phyloP scores from a whole-genome alignment of 2,329 filamentous ascomycete genomes.

The Aspergillus sp. region DNA sequence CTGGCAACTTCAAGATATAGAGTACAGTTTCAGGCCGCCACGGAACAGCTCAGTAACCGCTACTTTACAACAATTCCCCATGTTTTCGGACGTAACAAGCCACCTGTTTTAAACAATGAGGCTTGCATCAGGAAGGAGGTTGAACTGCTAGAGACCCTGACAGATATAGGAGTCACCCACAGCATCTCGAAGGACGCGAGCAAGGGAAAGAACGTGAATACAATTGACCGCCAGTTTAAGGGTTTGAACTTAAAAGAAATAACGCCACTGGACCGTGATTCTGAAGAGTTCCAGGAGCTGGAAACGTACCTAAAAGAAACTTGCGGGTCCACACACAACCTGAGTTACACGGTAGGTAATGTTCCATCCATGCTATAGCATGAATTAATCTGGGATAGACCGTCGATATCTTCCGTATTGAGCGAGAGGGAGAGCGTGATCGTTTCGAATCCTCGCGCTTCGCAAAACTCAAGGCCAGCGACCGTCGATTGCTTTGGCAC shows the following conservation, averaged over 20 bases:
- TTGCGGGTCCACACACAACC: slow-evolving; percentile 64
- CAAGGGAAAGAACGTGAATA: slow-evolving; percentile 57
- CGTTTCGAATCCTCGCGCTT: slow-evolving; percentile 64
- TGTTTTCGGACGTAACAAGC: slow-evolving; percentile 70
- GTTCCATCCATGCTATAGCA: background rate
- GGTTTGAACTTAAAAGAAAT: slow-evolving; percentile 76
- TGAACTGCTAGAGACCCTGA: slow-evolving; percentile 75
- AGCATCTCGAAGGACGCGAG: slow-evolving; percentile 72
- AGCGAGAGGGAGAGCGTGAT: slow-evolving; percentile 69
- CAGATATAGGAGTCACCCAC: slow-evolving; percentile 80
- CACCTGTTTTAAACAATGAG: slow-evolving; percentile 64
- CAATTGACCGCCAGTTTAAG: slow-evolving; percentile 70
- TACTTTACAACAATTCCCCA: slow-evolving; percentile 86
- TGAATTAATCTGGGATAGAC: slow-evolving; percentile 41
- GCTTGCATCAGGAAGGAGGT: slow-evolving; percentile 70
- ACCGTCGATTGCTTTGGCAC: slow-evolving; percentile 82
- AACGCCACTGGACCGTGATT: slow-evolving; percentile 62
- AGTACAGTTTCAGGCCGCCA: slow-evolving; percentile 41
- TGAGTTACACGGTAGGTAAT: slow-evolving; percentile 13
- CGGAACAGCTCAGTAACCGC: slow-evolving; percentile 68
- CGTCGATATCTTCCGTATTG: slow-evolving; percentile 78
- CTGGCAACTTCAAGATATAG: slow-evolving; percentile 49
- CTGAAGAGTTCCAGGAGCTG: slow-evolving; percentile 65
- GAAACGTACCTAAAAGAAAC: slow-evolving; percentile 66
- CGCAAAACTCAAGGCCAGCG: slow-evolving; percentile 53